Evolutionary conservation across 345 rosid genomes (phyloP), one percentile per base, ranked within the genome.

Genomic region (Alliaria petiolata): DNA sequence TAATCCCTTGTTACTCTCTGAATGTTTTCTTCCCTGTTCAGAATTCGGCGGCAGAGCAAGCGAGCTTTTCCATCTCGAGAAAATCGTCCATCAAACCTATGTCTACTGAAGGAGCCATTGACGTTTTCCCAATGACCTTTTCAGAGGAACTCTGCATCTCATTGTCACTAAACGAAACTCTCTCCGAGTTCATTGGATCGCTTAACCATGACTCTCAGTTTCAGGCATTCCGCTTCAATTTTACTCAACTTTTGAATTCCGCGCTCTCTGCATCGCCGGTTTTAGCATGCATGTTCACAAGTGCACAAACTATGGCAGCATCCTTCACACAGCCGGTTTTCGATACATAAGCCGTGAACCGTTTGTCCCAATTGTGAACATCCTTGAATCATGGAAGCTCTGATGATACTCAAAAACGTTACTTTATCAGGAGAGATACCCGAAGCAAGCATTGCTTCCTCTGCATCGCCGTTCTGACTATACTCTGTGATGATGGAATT

Each of bases 401-500:
- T 67, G 25, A 84, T 70, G 47, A 84, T 36, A 63, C 83, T 79
- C 68, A 84, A 72, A 71, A 81, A 66, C 9, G 83, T 79, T 31
- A 78, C 74, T 69, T 69, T 78, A 71, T 65, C 82, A 17, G 74
- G 82, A 67, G 55, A 7, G 16, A 73, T 8, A 72, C 70, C 80
- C 40, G 20, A 35, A 51, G n/a, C 13, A 39, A 13, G 26, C 49
- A 71, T 36, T 2, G 81, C 84, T 68, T 76, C 80, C 63, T 76
- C 77, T 12, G 57, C 75, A 43, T 45, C 56, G 14, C 60, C 75
- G 60, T 57, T 70, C 52, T 78, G 86, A 59, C 81, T 40, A 65
- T 71, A 84, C 20, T 73, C 81, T 15, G 85, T 67, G 26, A 84
- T 71, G 54, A 79, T 77, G 1, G 83, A 44, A 35, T 82, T 81